Percentiles rank a stretch among this genome's conserved stretches.
These are phyloP conservation scores for Rhamnella rubrinervis DNA, from an alignment of 331 rosid genomes.

Conservation along the genomic window DNA sequence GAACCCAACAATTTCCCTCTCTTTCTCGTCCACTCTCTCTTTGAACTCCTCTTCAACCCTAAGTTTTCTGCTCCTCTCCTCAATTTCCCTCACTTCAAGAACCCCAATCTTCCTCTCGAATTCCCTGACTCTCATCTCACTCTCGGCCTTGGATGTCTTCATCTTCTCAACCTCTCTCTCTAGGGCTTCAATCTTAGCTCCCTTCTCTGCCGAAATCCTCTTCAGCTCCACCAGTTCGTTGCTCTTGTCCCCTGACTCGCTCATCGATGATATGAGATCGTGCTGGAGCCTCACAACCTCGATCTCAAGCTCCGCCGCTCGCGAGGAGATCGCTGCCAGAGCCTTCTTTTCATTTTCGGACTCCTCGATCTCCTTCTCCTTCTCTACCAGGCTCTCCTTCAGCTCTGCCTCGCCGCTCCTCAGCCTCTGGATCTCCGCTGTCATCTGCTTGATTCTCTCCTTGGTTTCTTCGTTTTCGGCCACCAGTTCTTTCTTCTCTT, in stretches of 20 bases:
- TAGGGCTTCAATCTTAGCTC: constrained; percentile 40
- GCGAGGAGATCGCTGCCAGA: constrained; percentile 44
- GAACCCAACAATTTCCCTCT: constrained; percentile 41
- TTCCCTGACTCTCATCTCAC: constrained; percentile 61
- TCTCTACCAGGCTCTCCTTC: constrained; percentile 48
- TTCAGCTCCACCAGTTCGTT: constrained; percentile 47
- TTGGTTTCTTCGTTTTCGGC: constrained; percentile 42
- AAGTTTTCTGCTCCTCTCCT: constrained; percentile 78
- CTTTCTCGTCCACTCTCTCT: constrained; percentile 63
- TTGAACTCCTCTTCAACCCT: constrained; percentile 81
- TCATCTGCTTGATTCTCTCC: constrained; percentile 47
- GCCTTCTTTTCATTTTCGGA: constrained; percentile 42
- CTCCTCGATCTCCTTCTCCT: constrained; percentile 47
- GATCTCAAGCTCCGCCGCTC: constrained; percentile 76
- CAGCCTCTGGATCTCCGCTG: constrained; percentile 47
- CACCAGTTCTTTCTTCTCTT: constrained; percentile 46
- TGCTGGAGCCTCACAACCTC: constrained; percentile 78
- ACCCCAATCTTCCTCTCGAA: constrained; percentile 77
- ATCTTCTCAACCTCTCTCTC: constrained; percentile 55
- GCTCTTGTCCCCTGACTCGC: constrained; percentile 47
- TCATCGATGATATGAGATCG: constrained; percentile 46
- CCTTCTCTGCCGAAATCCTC: constrained; percentile 45
- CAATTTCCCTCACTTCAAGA: constrained; percentile 76
- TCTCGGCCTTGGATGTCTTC: constrained; percentile 50
- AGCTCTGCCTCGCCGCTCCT: constrained; percentile 35